phyloP scores from a whole-genome alignment of 208 protist genomes.

The Trypanosoma grayi region DNA sequence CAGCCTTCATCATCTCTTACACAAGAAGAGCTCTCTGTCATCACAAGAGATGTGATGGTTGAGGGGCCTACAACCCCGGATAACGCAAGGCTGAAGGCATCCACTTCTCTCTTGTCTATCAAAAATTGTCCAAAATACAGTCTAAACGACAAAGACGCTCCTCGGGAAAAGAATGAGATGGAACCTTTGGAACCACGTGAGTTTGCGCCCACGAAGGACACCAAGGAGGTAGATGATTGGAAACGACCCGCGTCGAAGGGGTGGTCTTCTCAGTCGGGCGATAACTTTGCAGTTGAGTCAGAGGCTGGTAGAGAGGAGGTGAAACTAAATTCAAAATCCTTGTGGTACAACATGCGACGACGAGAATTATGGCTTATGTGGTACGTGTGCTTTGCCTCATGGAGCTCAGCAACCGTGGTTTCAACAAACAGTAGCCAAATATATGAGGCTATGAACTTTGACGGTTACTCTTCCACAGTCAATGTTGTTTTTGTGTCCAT shows the following conservation, averaged over 20 bases:
- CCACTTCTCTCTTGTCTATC: no score
- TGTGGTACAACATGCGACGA: slow-evolving; percentile 52
- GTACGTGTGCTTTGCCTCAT: slow-evolving; percentile 73
- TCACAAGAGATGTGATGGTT: no score
- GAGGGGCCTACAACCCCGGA: no score
- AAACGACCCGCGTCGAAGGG: slow-evolving; percentile 10
- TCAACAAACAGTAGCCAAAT: slow-evolving; percentile 78
- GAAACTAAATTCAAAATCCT: slow-evolving; percentile 42
- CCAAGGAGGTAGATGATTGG: slow-evolving; percentile 12
- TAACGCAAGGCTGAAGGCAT: no score
- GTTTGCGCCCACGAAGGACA: no score
- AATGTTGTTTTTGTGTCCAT: slow-evolving; percentile 82
- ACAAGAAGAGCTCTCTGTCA: no score
- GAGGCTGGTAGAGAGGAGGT: slow-evolving; percentile 8
- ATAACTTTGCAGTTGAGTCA: slow-evolving; percentile 13
- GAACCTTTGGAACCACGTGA: no score
- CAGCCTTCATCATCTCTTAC: not conserved
- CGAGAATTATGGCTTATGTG: slow-evolving; percentile 82
- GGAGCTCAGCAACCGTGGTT: slow-evolving; percentile 75
- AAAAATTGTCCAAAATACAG: no score
- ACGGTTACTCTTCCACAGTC: slow-evolving; percentile 51
- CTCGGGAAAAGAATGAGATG: no score
- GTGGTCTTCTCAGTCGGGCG: not conserved
- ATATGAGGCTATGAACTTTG: slow-evolving; percentile 60
- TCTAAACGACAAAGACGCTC: no score